A percentile compares a stretch with the other conserved stretches of the same genome.
phyloP scores from a whole-genome alignment of 2,329 filamentous ascomycete genomes.

The Fusarium mundagurra region DNA sequence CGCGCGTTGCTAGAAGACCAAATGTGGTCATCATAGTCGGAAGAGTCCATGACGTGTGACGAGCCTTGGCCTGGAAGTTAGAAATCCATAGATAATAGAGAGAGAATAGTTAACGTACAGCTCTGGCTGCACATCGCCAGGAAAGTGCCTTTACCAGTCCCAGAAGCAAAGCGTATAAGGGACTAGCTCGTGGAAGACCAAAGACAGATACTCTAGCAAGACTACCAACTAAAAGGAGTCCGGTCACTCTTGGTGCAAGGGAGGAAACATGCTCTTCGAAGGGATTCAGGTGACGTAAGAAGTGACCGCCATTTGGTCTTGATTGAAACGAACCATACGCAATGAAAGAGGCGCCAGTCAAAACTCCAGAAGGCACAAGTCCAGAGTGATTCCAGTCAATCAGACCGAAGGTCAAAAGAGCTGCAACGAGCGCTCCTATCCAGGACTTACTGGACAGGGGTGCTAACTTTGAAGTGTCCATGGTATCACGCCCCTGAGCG shows the following conservation, averaged over 20 bases:
- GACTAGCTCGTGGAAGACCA: background rate
- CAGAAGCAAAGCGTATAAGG: background rate
- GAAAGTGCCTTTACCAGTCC: background rate
- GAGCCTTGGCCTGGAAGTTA: background rate
- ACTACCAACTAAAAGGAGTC: background rate
- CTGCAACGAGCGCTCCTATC: background rate
- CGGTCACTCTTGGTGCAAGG: background rate
- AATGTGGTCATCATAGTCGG: background rate
- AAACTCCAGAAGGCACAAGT: background rate
- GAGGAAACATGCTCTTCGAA: background rate
- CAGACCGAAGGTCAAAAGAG: background rate
- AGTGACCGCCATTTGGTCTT: background rate
- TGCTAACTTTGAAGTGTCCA: background rate
- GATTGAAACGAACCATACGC: background rate
- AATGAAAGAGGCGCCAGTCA: background rate
- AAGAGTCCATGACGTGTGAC: background rate
- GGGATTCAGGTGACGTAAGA: background rate
- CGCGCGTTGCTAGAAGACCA: background rate
- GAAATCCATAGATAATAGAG: background rate
- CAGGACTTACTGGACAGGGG: background rate
- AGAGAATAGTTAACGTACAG: background rate
- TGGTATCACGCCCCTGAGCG: background rate
- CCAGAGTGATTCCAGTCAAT: background rate
- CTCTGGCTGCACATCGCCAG: background rate
- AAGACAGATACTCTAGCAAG: background rate